Percentiles rank a stretch among this genome's conserved stretches.
Evolutionary conservation across 2,329 filamentous ascomycete species (phyloP).

Genomic region (Epichloe uncinata): DNA sequence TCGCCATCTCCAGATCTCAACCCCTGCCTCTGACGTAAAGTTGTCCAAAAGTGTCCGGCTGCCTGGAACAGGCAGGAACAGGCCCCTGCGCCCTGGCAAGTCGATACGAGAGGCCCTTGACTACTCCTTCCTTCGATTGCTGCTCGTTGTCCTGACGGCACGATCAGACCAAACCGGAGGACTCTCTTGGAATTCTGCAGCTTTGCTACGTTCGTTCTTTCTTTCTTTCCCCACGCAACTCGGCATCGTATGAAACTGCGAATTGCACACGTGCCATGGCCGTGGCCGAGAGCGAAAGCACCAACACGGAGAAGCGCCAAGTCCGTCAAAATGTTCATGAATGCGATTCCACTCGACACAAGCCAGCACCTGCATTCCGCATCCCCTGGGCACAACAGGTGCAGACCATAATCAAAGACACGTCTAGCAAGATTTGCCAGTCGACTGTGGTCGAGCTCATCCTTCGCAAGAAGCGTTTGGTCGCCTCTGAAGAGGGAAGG

Average conservation of each 20-base stretch:
- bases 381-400: conserved; percentile 1
- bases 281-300: conserved; percentile 2
- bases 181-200: too few relatives aligned
- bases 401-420: conserved; percentile 8
- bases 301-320: conserved; percentile 2
- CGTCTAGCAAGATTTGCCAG: conserved; percentile 18
- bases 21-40: background rate
- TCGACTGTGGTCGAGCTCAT: conserved; percentile 33
- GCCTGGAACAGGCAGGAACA: background rate
- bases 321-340: background rate
- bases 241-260: background rate
- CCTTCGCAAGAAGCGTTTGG: conserved; percentile 52
- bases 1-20: background rate
- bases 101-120: background rate
- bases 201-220: background rate
- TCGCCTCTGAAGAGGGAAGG: conserved; percentile 58
- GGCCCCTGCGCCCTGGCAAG: background rate
- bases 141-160: too few relatives aligned
- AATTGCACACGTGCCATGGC: background rate
- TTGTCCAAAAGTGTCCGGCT: background rate
- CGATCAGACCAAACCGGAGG: too few relatives aligned
- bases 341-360: background rate
- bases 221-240: background rate
- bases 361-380: background rate
- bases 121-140: too few relatives aligned